Evolutionary conservation across 2,329 filamentous ascomycete species (phyloP).

Genomic region (Ophiostoma sp.): DNA sequence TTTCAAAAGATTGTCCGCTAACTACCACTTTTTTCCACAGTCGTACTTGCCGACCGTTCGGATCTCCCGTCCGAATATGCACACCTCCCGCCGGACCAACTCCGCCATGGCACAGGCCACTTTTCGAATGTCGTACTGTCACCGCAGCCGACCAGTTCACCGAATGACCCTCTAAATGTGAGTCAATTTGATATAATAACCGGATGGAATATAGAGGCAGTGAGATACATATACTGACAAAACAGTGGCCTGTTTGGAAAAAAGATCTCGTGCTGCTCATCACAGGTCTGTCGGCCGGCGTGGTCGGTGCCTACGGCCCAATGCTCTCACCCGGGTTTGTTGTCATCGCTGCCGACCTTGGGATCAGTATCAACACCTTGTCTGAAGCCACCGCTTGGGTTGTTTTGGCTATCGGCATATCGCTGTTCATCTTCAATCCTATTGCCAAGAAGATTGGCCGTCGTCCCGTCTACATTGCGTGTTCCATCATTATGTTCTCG

Average conservation of each 20-base stretch:
- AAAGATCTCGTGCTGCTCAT: conserved; percentile 50
- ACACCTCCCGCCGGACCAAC: conserved; percentile 43
- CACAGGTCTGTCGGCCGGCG: conserved; percentile 47
- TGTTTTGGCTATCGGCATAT: conserved; percentile 49
- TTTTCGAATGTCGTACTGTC: conserved; percentile 41
- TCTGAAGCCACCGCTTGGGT: conserved; percentile 51
- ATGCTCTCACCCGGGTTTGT: conserved; percentile 54
- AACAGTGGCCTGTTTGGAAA: conserved; percentile 28
- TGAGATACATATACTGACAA: too few species aligned
- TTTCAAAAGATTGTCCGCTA: not conserved
- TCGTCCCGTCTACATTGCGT: conserved; percentile 51
- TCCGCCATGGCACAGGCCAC: conserved; percentile 42
- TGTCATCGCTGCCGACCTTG: conserved; percentile 45
- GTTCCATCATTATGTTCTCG: conserved; percentile 49
- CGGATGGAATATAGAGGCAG: too few species aligned
- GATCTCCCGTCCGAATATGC: conserved; percentile 50
- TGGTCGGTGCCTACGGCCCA: conserved; percentile 53
- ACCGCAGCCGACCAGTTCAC: conserved; percentile 50
- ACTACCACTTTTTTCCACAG: conserved; percentile 32
- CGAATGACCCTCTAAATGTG: conserved; percentile 52
- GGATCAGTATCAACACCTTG: conserved; percentile 46
- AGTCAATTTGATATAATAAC: too few species aligned
- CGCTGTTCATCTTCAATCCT: conserved; percentile 53
- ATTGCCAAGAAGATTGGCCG: conserved; percentile 53
- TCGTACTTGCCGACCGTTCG: conserved; percentile 47